Conservation (phyloP, 2,329 filamentous ascomycete species). For the Lasiodiplodia sp. region DNA sequence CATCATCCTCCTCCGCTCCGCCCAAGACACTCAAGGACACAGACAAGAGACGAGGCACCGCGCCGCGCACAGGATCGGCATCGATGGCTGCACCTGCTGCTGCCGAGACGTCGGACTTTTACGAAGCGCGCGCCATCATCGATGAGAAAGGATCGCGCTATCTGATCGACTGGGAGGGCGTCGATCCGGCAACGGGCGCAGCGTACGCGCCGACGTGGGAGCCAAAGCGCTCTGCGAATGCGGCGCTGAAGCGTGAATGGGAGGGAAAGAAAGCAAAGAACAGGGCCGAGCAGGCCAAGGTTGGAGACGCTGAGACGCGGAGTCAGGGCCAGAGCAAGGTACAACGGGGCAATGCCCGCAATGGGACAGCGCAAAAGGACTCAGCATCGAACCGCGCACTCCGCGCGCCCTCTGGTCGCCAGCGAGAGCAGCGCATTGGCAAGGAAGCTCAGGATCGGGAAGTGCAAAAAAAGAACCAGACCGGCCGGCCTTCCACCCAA, state of each 20-base stretch:
- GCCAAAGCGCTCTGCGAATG: conserved; percentile 45
- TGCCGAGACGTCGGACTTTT: neutral
- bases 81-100: neutral
- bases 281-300: no score
- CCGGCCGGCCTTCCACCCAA: no score
- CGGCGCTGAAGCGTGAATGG: conserved; percentile 43
- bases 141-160: conserved; percentile 51
- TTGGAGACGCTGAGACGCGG: neutral
- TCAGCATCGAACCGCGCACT: neutral
- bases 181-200: conserved; percentile 56
- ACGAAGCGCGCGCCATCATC: conserved; percentile 37
- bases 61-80: no score
- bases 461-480: no score
- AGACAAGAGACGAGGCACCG: no score
- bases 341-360: neutral
- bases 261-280: neutral
- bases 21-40: no score
- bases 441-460: no score
- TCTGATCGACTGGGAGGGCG: conserved; percentile 63
- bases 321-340: neutral
- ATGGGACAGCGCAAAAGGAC: neutral
- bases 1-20: no score
- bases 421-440: no score
- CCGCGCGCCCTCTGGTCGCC: neutral
- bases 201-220: conserved; percentile 62